Evolutionary conservation across 768 basidiomycete genomes (phyloP).

Genomic region (Fistulinella prunicolor): DNA sequence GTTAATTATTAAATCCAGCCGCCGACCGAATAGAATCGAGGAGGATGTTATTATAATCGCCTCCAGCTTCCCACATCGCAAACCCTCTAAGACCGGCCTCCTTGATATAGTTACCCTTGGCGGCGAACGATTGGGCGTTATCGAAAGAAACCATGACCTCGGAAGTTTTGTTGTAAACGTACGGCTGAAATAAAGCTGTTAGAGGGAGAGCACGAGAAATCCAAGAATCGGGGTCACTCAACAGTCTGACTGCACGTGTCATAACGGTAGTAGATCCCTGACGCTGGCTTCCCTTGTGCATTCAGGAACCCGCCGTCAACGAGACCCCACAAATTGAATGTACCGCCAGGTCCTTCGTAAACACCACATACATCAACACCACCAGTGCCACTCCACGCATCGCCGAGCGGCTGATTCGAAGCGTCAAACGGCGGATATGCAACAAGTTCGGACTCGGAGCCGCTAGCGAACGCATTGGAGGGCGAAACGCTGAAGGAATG

Average conservation of each 20-base stretch:
- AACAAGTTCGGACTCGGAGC: conserved; percentile 36
- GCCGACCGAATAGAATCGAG: conserved; percentile 49
- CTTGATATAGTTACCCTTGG: conserved; percentile 62
- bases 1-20: neutral
- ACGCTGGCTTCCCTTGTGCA: conserved; percentile 22
- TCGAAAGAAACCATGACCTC: conserved; percentile 67
- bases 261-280: conserved; percentile 52
- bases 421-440: conserved; percentile 51
- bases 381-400: conserved; percentile 50
- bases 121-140: conserved; percentile 52
- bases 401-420: conserved; percentile 46
- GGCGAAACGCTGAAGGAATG: conserved; percentile 58
- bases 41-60: conserved; percentile 59
- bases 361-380: conserved; percentile 56
- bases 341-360: conserved; percentile 44
- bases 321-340: conserved; percentile 60
- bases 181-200: conserved; percentile 47
- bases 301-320: conserved; percentile 54
- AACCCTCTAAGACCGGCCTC: conserved; percentile 57
- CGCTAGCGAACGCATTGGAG: conserved; percentile 35
- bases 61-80: conserved; percentile 69
- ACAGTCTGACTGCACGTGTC: conserved; percentile 75
- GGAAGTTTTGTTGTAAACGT: conserved; percentile 55
- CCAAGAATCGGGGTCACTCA: conserved; percentile 20
- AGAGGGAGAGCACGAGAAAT: neutral